These are phyloP conservation scores for Fusarium transvaalense DNA, from an alignment of 2,329 filamentous ascomycete genomes.

Conservation along the genomic window DNA sequence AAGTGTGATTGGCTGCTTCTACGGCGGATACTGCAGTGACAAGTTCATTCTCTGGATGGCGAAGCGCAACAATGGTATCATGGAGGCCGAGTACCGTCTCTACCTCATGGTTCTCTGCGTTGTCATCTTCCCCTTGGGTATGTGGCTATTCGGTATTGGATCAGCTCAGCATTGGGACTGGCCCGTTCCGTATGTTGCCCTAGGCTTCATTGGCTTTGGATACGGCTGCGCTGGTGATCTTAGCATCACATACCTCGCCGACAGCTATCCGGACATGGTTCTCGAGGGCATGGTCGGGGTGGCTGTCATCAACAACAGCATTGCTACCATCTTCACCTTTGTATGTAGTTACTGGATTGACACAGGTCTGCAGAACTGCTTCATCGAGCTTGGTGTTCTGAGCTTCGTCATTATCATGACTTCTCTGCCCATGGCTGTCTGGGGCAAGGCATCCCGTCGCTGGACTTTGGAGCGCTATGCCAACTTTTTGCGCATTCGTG, in stretches of 20 bases:
- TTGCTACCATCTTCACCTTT: conserved; percentile 68
- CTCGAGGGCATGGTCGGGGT: conserved; percentile 71
- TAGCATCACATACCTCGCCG: conserved; percentile 66
- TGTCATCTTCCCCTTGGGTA: conserved; percentile 62
- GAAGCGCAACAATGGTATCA: conserved; percentile 64
- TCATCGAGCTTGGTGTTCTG: conserved; percentile 65
- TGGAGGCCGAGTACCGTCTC: conserved; percentile 67
- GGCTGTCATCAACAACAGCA: conserved; percentile 67
- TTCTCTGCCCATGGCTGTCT: conserved; percentile 67
- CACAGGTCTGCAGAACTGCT: conserved; percentile 60
- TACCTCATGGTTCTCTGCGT: conserved; percentile 65
- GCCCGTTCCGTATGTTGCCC: conserved; percentile 66
- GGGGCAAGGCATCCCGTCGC: conserved; percentile 62
- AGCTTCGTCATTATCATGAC: conserved; percentile 64
- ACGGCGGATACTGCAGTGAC: conserved; percentile 69
- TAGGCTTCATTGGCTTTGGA: conserved; percentile 70
- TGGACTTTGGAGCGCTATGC: conserved; percentile 62
- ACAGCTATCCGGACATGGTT: conserved; percentile 68
- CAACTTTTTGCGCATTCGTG: conserved; percentile 62
- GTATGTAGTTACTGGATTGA: conserved; percentile 63
- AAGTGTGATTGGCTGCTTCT: conserved; percentile 67
- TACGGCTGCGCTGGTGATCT: conserved; percentile 70
- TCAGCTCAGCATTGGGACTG: conserved; percentile 64
- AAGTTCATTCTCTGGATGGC: conserved; percentile 68
- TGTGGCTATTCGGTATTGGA: conserved; percentile 67